phyloP scores from a whole-genome alignment of 78 protist genomes.

The Cavenderia fasciculata region DNA sequence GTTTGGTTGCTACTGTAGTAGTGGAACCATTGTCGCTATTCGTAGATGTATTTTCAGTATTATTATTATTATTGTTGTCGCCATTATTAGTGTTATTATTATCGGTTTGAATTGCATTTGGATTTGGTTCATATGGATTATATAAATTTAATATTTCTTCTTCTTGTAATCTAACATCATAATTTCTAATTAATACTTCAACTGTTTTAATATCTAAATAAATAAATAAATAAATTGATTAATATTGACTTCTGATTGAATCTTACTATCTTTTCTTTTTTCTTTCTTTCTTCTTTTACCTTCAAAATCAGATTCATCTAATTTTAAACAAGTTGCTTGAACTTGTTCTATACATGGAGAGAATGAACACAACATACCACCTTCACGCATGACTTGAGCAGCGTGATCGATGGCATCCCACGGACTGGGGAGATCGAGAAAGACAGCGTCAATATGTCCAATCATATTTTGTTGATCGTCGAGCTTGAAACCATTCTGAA shows the following conservation, averaged over 20 bases:
- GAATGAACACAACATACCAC: conserved; percentile 91
- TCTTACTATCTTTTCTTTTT: too few species aligned
- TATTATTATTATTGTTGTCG: not conserved
- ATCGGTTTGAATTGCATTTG: not conserved
- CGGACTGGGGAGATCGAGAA: conserved; percentile 94
- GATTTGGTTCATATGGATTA: conserved; percentile 33
- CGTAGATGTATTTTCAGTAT: too few species aligned
- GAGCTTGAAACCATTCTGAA: conserved; percentile 45
- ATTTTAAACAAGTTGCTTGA: conserved; percentile 57
- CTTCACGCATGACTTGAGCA: conserved; percentile 55
- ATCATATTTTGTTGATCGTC: not conserved
- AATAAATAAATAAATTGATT: not conserved
- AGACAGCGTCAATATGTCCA: conserved; percentile 86
- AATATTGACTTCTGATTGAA: conserved; percentile 1
- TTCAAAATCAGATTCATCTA: conserved; percentile 49
- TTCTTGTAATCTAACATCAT: conserved; percentile 55
- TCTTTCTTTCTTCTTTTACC: not conserved
- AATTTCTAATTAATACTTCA: conserved; percentile 56
- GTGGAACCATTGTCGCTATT: too few species aligned
- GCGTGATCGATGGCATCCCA: conserved; percentile 84
- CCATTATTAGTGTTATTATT: not conserved
- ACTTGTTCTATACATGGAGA: conserved; percentile 97
- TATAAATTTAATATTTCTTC: conserved; percentile 19
- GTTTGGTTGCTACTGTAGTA: too few species aligned
- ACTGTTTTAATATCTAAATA: conserved; percentile 44